Base-by-base conservation (phyloP, 257 asterid species). In the Solanum sejunctum region DNA sequence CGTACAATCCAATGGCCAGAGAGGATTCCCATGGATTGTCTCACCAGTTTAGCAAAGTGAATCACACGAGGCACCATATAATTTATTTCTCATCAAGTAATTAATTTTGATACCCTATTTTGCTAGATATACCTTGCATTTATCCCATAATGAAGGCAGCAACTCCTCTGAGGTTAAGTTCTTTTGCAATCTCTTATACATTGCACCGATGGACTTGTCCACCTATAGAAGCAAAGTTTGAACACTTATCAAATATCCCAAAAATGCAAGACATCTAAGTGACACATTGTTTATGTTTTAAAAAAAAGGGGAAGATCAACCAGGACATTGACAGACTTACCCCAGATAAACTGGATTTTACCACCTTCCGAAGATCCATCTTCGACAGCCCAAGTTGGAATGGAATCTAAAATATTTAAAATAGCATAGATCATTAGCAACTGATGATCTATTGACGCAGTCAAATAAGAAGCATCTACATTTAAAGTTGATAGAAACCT, bases 101-200 rank as follows among this genome's bases (percentile, higher is more conserved):
- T 84, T n/a, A 26, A 23, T 77, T 84, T 55, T 84, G 75, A 83
- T 20, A 80, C 4, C 28, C 54, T 55, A 23, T 66, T 61, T 15
- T 69, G 17, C 51, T 75, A 82, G 23, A 86, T 81, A 83, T 93
- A 96, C 99, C 99, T 96, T 95, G 95, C 97, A 95, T 87, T 97
- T 97, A 88, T 97, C 99, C 99, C 99, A 97, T 64, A 97, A 84
- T 58, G 99, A 97, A 90, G 99, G 99, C 92, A 95, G 84, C 82
- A 97, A 90, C 91, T 97, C 99, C 89, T 97, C 99, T 1, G 96
- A 89, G n/a, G 97, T 91, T 86, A 95, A 84, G 86, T 94, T 93
- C 93, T 91, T 97, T 90, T 95, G 99, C 88, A 97, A 81, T 86
- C 92, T 97, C 89, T 95, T 97, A 84, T 93, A 94, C 99, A 97